A percentile compares a stretch with the other conserved stretches of the same genome.
Evolutionary conservation across 208 protist species (phyloP).

Genomic region (Leishmania arabica): DNA sequence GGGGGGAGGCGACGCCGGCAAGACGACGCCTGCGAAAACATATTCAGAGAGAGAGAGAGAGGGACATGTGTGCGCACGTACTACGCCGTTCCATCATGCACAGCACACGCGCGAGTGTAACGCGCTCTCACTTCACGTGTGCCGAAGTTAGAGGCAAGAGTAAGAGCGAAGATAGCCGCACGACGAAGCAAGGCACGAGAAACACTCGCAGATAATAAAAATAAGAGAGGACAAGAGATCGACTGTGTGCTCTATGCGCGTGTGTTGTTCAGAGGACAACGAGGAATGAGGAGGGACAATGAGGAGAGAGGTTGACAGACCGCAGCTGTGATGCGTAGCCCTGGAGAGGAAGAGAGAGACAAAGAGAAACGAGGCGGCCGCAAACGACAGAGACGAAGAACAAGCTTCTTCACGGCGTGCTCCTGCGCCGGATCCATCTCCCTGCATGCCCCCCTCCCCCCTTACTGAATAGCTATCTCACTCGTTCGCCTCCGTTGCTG

Average conservation of each 20-base stretch:
- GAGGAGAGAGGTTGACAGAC: background rate
- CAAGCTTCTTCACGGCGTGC: background rate
- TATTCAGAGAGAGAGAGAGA: background rate
- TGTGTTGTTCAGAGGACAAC: background rate
- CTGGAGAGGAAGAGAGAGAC: background rate
- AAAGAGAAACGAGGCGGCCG: background rate
- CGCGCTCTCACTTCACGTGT: background rate
- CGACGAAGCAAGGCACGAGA: too few species aligned
- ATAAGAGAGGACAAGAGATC: background rate
- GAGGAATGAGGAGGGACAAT: background rate
- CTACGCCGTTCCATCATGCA: background rate
- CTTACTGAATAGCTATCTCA: background rate
- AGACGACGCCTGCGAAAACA: background rate
- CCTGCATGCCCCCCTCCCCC: background rate
- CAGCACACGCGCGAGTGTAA: background rate
- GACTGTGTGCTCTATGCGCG: background rate
- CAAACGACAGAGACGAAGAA: background rate
- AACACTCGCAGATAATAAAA: background rate
- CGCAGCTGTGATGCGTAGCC: background rate
- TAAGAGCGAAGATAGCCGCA: too few species aligned
- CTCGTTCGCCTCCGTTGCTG: background rate
- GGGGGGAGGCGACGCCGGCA: background rate
- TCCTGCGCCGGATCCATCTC: background rate
- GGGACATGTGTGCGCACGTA: background rate
- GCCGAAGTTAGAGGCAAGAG: background rate